Evolutionary conservation across 2,329 filamentous ascomycete genomes (phyloP).

Genomic region (Dothistroma septosporum): DNA sequence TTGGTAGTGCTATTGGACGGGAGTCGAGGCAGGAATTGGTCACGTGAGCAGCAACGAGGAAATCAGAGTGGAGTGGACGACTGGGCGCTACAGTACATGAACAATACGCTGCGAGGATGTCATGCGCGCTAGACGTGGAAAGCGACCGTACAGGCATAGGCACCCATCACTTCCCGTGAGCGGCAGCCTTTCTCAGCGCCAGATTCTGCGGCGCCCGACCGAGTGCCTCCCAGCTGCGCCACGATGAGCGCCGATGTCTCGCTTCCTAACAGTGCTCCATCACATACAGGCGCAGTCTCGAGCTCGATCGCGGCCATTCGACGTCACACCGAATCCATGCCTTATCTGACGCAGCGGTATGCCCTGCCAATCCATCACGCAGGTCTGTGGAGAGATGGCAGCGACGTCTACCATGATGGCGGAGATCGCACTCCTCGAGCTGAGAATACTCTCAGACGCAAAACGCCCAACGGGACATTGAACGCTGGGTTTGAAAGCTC

Average conservation of each 20-base stretch:
- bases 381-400: slow-evolving; percentile 12
- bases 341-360: slow-evolving; percentile 30
- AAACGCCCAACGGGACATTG: slow-evolving; percentile 91
- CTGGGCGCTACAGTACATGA: slow-evolving; percentile 14
- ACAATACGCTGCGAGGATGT: slow-evolving; percentile 26
- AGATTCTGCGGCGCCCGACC: slow-evolving; percentile 9
- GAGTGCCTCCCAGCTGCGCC: slow-evolving; percentile 12
- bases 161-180: slow-evolving; percentile 32
- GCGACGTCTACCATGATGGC: slow-evolving; percentile 15
- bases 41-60: slow-evolving; percentile 14
- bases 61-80: slow-evolving; percentile 1
- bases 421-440: slow-evolving; percentile 32
- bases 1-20: background rate
- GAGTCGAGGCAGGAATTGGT: slow-evolving; percentile 1
- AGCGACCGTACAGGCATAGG: slow-evolving; percentile 36
- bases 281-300: slow-evolving; percentile 14
- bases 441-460: slow-evolving; percentile 80
- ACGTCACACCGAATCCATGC: slow-evolving; percentile 23
- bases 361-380: slow-evolving; percentile 31
- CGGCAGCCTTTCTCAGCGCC: slow-evolving; percentile 19
- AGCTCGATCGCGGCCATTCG: slow-evolving; percentile 10
- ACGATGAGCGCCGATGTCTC: slow-evolving; percentile 31
- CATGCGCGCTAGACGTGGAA: slow-evolving; percentile 29
- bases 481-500: slow-evolving; percentile 88
- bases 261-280: slow-evolving; percentile 17